Percentiles rank a stretch among this genome's conserved stretches.
These are phyloP conservation scores for Xylaria sp. DNA, from an alignment of 2,329 filamentous ascomycete species.

Conservation along the genomic window DNA sequence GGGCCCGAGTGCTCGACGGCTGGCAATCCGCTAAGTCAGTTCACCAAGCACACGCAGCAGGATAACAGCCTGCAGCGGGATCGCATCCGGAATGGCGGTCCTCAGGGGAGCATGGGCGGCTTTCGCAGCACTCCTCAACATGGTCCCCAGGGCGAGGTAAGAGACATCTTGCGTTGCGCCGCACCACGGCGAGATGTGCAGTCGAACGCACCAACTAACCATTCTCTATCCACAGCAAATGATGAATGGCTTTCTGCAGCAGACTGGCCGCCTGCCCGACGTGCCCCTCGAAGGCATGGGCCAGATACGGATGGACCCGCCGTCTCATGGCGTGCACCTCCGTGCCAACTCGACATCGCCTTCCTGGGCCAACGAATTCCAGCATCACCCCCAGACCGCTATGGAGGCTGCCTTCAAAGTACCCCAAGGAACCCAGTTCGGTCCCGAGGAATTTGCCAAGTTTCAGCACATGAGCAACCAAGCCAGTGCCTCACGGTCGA, in stretches of 20 bases:
- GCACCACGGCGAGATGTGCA: not conserved
- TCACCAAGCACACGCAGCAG: constrained; percentile 96
- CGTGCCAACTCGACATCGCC: constrained; percentile 65
- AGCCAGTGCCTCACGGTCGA: constrained; percentile 60
- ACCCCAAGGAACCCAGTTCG: constrained; percentile 71
- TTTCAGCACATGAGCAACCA: constrained; percentile 80
- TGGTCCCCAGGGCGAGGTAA: constrained; percentile 77
- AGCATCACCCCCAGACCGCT: constrained; percentile 62
- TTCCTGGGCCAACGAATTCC: constrained; percentile 64
- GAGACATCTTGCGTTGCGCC: constrained; percentile 20
- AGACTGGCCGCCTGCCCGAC: constrained; percentile 69
- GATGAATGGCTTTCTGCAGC: constrained; percentile 93
- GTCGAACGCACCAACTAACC: constrained; percentile 42
- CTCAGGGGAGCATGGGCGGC: constrained; percentile 75
- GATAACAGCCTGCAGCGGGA: constrained; percentile 96
- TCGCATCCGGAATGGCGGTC: constrained; percentile 79
- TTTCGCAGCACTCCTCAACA: constrained; percentile 78
- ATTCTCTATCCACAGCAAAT: constrained; percentile 66
- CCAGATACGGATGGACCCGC: constrained; percentile 58
- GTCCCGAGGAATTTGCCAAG: constrained; percentile 83
- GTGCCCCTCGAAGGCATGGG: constrained; percentile 60
- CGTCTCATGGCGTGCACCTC: constrained; percentile 61
- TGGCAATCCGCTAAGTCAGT: constrained; percentile 95
- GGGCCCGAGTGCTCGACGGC: constrained; percentile 92
- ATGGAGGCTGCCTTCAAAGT: constrained; percentile 78